Conservation (phyloP, 1,284 basidiomycete genomes). For the Moesziomyces parantarcticus region DNA sequence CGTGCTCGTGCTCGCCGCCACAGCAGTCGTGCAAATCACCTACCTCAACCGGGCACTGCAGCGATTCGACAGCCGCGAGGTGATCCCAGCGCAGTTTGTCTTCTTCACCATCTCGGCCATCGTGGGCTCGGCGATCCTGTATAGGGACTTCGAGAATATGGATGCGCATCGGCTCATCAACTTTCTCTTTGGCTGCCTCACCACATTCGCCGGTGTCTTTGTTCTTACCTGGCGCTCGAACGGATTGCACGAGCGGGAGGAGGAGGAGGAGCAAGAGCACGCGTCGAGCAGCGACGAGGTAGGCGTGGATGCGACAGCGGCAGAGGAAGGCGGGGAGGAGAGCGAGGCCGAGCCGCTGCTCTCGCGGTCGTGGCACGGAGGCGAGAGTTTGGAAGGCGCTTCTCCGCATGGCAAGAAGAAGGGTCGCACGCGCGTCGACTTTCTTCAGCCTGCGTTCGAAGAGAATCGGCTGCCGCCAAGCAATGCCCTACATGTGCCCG, state of each 20-base stretch:
- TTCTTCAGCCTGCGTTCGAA: slow-evolving; percentile 11
- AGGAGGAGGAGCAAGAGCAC: slow-evolving; percentile 2
- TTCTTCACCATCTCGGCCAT: slow-evolving; percentile 81
- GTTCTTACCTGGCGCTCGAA: slow-evolving; percentile 54
- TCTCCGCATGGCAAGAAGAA: slow-evolving; percentile 1
- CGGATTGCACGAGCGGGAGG: background rate
- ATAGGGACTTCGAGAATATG: slow-evolving; percentile 82
- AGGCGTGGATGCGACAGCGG: slow-evolving; percentile 1
- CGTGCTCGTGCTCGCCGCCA: slow-evolving; percentile 77
- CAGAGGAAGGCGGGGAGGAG: slow-evolving; percentile 4
- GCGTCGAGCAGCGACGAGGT: background rate
- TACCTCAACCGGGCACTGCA: slow-evolving; percentile 79
- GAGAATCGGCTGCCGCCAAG: slow-evolving; percentile 7
- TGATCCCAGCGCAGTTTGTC: slow-evolving; percentile 86
- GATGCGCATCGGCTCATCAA: slow-evolving; percentile 79
- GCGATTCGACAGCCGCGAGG: slow-evolving; percentile 57
- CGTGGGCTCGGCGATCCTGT: slow-evolving; percentile 89
- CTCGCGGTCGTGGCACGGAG: slow-evolving; percentile 17
- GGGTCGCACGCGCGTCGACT: slow-evolving; percentile 12
- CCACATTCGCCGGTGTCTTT: slow-evolving; percentile 87
- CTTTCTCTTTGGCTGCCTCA: slow-evolving; percentile 83
- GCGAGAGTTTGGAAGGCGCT: slow-evolving; percentile 1
- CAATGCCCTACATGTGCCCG: slow-evolving; percentile 27
- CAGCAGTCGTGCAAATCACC: slow-evolving; percentile 88
- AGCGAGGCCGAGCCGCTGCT: slow-evolving; percentile 18